A percentile compares a stretch with the other conserved stretches of the same genome.
These are phyloP conservation scores for Magnolia officinalis DNA, from an alignment of 164 flowering plant species.

Conservation along the genomic window DNA sequence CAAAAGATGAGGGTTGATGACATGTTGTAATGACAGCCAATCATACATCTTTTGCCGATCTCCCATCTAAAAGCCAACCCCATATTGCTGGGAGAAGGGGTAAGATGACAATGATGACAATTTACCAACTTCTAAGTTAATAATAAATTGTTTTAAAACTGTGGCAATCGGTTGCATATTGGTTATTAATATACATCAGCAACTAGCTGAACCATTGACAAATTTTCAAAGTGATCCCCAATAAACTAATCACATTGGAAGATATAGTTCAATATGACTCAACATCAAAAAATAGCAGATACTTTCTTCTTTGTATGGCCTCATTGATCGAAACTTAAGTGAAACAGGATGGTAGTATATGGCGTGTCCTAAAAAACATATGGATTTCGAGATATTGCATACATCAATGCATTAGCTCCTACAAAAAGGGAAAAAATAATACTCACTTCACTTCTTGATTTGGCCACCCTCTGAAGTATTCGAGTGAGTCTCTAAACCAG, in stretches of 20 bases:
- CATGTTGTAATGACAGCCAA: too few relatives aligned
- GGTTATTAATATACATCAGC: background rate
- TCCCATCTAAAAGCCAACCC: too few relatives aligned
- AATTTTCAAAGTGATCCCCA: background rate
- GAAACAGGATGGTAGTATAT: background rate
- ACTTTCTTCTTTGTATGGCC: too few relatives aligned
- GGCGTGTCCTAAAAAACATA: background rate
- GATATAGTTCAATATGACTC: background rate
- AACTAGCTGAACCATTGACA: background rate
- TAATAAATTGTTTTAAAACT: background rate
- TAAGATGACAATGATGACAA: too few relatives aligned
- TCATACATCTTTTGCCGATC: too few relatives aligned
- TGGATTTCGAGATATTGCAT: background rate
- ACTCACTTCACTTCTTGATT: slow-evolving; percentile 81
- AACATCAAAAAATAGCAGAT: background rate
- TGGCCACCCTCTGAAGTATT: slow-evolving; percentile 82
- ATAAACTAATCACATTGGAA: background rate
- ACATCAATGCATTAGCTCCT: background rate
- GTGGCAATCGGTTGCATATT: background rate
- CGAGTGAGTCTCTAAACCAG: slow-evolving; percentile 62
- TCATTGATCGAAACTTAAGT: too few relatives aligned
- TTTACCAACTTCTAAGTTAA: background rate
- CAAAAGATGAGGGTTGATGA: too few relatives aligned
- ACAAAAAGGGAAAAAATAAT: background rate
- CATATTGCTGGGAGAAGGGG: too few relatives aligned